These are phyloP conservation scores for Basipetospora chlamydospora DNA, from an alignment of 2,329 filamentous ascomycete genomes.

Conservation along the genomic window DNA sequence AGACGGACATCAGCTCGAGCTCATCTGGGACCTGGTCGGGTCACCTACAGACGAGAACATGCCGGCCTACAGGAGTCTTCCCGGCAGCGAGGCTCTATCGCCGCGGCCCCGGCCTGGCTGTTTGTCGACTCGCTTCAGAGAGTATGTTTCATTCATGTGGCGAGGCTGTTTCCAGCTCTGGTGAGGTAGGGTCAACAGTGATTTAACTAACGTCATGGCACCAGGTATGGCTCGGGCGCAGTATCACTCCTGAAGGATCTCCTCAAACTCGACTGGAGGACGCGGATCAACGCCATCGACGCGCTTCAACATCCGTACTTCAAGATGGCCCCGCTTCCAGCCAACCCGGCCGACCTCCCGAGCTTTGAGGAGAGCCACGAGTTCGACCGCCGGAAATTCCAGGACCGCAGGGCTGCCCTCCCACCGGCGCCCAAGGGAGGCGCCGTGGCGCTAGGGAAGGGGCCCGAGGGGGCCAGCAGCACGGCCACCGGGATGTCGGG, in stretches of 20 bases:
- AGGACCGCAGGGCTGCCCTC: conserved; percentile 68
- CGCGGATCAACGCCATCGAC: conserved; percentile 83
- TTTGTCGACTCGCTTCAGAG: conserved; percentile 58
- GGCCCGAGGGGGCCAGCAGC: conserved; percentile 36
- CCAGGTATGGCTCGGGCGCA: conserved; percentile 51
- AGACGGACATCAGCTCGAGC: conserved; percentile 76
- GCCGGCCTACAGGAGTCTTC: conserved; percentile 77
- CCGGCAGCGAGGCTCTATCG: conserved; percentile 63
- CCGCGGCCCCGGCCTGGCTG: conserved; percentile 48
- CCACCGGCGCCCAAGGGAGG: conserved; percentile 87
- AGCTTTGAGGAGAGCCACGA: conserved; percentile 91
- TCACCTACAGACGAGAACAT: conserved; percentile 81
- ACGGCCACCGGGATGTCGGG: conserved; percentile 32
- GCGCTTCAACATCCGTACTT: conserved; percentile 90
- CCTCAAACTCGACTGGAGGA: conserved; percentile 76
- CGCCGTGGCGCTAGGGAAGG: conserved; percentile 72
- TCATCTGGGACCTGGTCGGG: conserved; percentile 88
- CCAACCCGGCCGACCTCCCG: conserved; percentile 75
- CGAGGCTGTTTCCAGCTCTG: not conserved
- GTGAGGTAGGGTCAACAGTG: no score
- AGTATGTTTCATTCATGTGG: conserved; percentile 33
- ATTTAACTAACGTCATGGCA: conserved; percentile 1
- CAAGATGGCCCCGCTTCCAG: conserved; percentile 60
- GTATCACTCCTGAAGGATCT: conserved; percentile 71
- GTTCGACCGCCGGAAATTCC: conserved; percentile 81